A percentile compares a stretch with the other conserved stretches of the same genome.
Conservation (phyloP, 495 filamentous ascomycete species). For the Penicillium chermesinum region DNA sequence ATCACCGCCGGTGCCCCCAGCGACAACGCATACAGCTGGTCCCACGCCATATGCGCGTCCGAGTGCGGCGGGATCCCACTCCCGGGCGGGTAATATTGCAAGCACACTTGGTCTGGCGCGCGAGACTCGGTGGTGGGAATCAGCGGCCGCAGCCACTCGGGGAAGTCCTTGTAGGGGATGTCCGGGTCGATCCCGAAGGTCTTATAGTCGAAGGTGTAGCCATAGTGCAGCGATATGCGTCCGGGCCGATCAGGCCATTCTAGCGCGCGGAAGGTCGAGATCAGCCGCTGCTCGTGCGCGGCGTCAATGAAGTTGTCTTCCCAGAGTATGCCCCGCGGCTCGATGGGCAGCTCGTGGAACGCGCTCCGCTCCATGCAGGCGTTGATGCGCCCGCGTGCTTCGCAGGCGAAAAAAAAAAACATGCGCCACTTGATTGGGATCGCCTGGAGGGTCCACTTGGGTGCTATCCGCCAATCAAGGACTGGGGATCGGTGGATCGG, state of each 20-base stretch:
- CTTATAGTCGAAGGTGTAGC: slow-evolving; percentile 42
- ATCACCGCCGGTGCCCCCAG: slow-evolving; percentile 35
- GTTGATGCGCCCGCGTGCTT: too few relatives aligned
- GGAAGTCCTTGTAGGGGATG: slow-evolving; percentile 37
- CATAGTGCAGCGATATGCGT: slow-evolving; percentile 37
- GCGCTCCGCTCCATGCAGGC: slow-evolving; percentile 1
- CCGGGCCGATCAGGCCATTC: slow-evolving; percentile 35
- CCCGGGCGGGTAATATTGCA: slow-evolving; percentile 40
- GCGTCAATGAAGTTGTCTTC: slow-evolving; percentile 29
- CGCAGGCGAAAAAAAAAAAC: too few relatives aligned
- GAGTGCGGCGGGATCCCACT: slow-evolving; percentile 40
- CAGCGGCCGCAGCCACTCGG: slow-evolving; percentile 33
- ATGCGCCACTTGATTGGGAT: background rate
- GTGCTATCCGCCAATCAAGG: background rate
- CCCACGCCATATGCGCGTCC: slow-evolving; percentile 34
- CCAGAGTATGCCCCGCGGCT: slow-evolving; percentile 29
- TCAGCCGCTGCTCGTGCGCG: slow-evolving; percentile 30
- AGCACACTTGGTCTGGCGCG: slow-evolving; percentile 38
- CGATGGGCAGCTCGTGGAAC: slow-evolving; percentile 28
- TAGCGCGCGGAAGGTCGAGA: slow-evolving; percentile 30
- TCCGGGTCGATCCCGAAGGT: slow-evolving; percentile 37
- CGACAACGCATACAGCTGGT: slow-evolving; percentile 39
- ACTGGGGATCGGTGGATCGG: too few relatives aligned
- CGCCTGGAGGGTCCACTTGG: background rate
- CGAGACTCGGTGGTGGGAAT: slow-evolving; percentile 33